These are phyloP conservation scores for Pyrenula aspistea DNA, from an alignment of 495 filamentous ascomycete species.

Conservation along the genomic window DNA sequence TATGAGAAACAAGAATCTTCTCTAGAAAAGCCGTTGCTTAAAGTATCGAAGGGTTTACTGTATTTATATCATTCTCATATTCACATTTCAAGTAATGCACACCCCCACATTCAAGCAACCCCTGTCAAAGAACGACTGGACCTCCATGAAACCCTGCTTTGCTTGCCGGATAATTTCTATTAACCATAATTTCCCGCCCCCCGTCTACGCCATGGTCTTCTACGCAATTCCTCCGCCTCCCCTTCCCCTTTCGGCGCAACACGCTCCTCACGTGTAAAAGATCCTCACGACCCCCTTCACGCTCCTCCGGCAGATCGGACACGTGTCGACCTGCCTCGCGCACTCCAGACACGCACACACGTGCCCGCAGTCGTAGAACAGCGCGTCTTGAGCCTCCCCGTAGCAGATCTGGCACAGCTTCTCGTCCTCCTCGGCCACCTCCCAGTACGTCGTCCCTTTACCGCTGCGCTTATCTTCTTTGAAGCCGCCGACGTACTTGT, in stretches of 20 bases:
- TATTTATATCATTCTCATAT: too few species aligned
- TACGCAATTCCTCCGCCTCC: not conserved
- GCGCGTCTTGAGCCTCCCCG: conserved; percentile 46
- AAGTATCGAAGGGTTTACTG: too few species aligned
- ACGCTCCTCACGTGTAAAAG: conserved; percentile 30
- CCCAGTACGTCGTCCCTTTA: conserved; percentile 50
- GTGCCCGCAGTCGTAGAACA: conserved; percentile 57
- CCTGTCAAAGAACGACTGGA: too few species aligned
- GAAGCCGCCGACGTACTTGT: conserved; percentile 53
- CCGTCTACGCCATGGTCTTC: not conserved
- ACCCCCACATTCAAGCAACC: too few species aligned
- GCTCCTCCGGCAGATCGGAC: conserved; percentile 51
- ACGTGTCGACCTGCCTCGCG: conserved; percentile 48
- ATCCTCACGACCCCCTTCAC: conserved; percentile 48
- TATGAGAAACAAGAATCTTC: too few species aligned
- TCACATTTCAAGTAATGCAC: too few species aligned
- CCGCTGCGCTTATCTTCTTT: conserved; percentile 50
- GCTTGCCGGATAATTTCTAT: too few species aligned
- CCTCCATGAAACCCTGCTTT: too few species aligned
- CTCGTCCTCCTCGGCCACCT: conserved; percentile 51
- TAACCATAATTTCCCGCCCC: too few species aligned
- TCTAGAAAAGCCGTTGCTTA: too few species aligned
- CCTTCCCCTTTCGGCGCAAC: not conserved
- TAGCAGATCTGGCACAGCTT: conserved; percentile 55
- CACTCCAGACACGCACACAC: conserved; percentile 52